Evolutionary conservation across 2,329 filamentous ascomycete species (phyloP).

Genomic region (Cadophora malorum): DNA sequence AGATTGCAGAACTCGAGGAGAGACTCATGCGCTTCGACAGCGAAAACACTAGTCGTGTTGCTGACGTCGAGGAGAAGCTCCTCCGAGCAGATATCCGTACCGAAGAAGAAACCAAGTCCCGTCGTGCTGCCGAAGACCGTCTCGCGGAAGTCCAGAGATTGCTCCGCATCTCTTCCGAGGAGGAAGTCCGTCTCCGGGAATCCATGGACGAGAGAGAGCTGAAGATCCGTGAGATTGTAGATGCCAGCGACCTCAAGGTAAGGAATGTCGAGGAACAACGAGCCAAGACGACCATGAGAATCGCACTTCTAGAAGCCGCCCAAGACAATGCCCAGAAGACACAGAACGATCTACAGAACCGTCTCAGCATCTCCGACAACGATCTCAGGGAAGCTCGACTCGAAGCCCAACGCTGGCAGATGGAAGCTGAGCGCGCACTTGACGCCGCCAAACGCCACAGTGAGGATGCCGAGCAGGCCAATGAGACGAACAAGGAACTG

Average conservation of each 20-base stretch:
- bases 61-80: slow-evolving; percentile 73
- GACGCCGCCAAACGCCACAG: slow-evolving; percentile 71
- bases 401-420: slow-evolving; percentile 65
- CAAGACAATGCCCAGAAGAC: slow-evolving; percentile 63
- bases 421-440: slow-evolving; percentile 65
- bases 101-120: slow-evolving; percentile 67
- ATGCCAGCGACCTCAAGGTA: slow-evolving; percentile 73
- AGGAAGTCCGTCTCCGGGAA: slow-evolving; percentile 71
- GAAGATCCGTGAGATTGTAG: slow-evolving; percentile 69
- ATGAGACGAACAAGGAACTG: slow-evolving; percentile 72
- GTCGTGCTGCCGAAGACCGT: slow-evolving; percentile 74
- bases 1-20: slow-evolving; percentile 65
- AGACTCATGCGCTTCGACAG: slow-evolving; percentile 66
- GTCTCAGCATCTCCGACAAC: slow-evolving; percentile 58
- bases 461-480: slow-evolving; percentile 61
- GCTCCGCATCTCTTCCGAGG: slow-evolving; percentile 72
- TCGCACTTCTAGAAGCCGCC: slow-evolving; percentile 72
- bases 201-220: slow-evolving; percentile 72
- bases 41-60: slow-evolving; percentile 48
- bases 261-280: slow-evolving; percentile 63
- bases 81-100: slow-evolving; percentile 62
- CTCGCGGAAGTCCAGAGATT: slow-evolving; percentile 75
- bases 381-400: slow-evolving; percentile 62
- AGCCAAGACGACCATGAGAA: slow-evolving; percentile 63
- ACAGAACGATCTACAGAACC: slow-evolving; percentile 61